These are phyloP conservation scores for Aspergillus heteromorphus DNA, from an alignment of 495 filamentous ascomycete species.

Conservation along the genomic window DNA sequence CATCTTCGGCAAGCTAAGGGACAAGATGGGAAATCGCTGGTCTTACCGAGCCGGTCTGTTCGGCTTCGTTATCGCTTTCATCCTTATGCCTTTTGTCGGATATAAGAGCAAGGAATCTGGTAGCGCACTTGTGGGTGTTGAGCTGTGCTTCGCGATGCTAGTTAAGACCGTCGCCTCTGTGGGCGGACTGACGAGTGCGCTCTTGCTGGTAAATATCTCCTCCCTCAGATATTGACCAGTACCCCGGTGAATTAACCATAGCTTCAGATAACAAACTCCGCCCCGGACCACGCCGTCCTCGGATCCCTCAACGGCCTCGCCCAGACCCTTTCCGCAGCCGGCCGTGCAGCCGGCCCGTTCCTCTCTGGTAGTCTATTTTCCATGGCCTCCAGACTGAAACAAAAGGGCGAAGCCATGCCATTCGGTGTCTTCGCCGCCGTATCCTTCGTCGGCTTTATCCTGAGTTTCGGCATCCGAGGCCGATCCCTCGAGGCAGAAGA, in stretches of 20 bases:
- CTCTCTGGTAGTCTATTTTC: constrained; percentile 81
- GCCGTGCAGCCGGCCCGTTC: constrained; percentile 83
- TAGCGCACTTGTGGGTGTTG: constrained; percentile 56
- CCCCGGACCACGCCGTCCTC: constrained; percentile 76
- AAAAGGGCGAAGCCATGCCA: constrained; percentile 77
- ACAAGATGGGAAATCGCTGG: constrained; percentile 76
- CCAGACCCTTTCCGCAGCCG: constrained; percentile 88
- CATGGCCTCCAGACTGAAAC: constrained; percentile 57
- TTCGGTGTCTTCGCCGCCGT: constrained; percentile 81
- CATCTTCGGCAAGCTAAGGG: constrained; percentile 72
- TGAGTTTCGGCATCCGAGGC: constrained; percentile 67
- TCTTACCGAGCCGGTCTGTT: constrained; percentile 75
- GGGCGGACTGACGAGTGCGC: constrained; percentile 79
- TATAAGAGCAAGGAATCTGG: constrained; percentile 55
- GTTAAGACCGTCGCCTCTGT: constrained; percentile 87
- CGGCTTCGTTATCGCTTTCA: constrained; percentile 78
- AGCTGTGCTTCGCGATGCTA: constrained; percentile 72
- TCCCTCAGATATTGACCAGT: not conserved
- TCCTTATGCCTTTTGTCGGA: constrained; percentile 84
- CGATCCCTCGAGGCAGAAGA: constrained; percentile 56
- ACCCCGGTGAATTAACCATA: constrained; percentile 5
- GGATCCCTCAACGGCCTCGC: constrained; percentile 91
- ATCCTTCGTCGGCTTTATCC: constrained; percentile 67
- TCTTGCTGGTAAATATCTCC: constrained; percentile 64
- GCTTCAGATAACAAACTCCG: constrained; percentile 82